Conservation (phyloP, 148 eudicot species). For the Vaccinium corymbosum region DNA sequence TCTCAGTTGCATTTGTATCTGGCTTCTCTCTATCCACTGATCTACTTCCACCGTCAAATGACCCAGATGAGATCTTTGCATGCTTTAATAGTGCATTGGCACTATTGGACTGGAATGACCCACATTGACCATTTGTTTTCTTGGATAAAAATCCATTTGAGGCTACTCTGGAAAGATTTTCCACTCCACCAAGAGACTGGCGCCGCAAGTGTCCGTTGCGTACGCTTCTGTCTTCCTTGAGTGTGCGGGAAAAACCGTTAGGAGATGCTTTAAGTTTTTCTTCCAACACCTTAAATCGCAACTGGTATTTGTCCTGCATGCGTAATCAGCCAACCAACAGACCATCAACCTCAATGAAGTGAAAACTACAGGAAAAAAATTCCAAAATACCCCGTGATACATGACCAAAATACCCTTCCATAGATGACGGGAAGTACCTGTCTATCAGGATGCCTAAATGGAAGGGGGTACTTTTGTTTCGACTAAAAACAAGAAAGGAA, state of each 20-base stretch:
- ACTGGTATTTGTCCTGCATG: conserved; percentile 72
- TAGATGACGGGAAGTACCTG: background rate
- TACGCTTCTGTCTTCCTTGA: conserved; percentile 47
- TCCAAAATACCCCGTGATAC: background rate
- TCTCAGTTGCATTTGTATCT: conserved; percentile 17
- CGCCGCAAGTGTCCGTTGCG: conserved; percentile 62
- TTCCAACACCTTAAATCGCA: conserved; percentile 92
- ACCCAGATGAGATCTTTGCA: conserved; percentile 40
- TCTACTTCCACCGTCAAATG: conserved; percentile 54
- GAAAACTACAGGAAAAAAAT: background rate
- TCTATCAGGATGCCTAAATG: background rate
- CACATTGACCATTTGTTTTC: conserved; percentile 47
- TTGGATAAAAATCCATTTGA: conserved; percentile 58
- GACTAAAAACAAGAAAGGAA: background rate
- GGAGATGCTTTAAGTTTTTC: conserved; percentile 63
- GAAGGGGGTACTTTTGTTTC: background rate
- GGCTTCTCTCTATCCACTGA: conserved; percentile 34
- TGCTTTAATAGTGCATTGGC: conserved; percentile 41
- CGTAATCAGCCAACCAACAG: conserved; percentile 5
- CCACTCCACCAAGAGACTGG: conserved; percentile 78
- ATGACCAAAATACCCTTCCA: background rate
- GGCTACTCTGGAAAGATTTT: conserved; percentile 49
- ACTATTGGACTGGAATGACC: conserved; percentile 33
- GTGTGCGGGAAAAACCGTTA: conserved; percentile 35
- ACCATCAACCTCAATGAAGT: conserved; percentile 11